Conservation (phyloP, 2,329 filamentous ascomycete genomes). For the Fusarium papillatum region DNA sequence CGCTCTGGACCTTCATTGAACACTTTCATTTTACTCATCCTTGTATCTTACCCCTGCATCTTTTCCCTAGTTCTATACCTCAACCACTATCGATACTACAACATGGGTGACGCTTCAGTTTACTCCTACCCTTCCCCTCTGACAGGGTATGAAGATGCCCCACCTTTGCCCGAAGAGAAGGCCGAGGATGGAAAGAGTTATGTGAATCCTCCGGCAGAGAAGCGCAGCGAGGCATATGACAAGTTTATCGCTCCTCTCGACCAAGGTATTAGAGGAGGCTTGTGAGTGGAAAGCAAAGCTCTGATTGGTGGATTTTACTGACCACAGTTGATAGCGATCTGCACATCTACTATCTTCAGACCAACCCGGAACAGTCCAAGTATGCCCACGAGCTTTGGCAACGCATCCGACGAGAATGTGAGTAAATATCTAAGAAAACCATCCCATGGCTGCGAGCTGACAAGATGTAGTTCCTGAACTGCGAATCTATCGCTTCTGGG, state of each 20-base stretch:
- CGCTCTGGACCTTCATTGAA: background rate
- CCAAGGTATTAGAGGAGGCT: conserved; percentile 77
- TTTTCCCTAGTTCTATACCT: background rate
- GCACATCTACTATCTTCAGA: conserved; percentile 86
- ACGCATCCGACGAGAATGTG: conserved; percentile 85
- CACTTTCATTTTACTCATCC: background rate
- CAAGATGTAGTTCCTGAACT: conserved; percentile 79
- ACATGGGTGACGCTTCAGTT: conserved; percentile 38
- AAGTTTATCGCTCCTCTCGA: conserved; percentile 77
- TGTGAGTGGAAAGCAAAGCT: conserved; percentile 62
- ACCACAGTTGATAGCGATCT: conserved; percentile 68
- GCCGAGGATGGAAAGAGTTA: conserved; percentile 83
- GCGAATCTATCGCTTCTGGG: conserved; percentile 84
- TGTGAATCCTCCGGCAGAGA: conserved; percentile 73
- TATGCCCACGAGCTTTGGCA: conserved; percentile 83
- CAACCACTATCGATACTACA: background rate
- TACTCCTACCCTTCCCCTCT: conserved; percentile 62
- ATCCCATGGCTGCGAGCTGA: background rate
- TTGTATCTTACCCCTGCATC: background rate
- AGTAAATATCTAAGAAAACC: conserved; percentile 33
- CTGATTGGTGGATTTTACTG: background rate
- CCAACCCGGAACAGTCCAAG: conserved; percentile 70
- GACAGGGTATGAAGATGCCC: conserved; percentile 68
- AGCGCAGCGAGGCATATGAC: conserved; percentile 77
- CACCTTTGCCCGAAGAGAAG: conserved; percentile 69